Base-by-base conservation (phyloP, 768 basidiomycete species). In the Amanita inopinata region DNA sequence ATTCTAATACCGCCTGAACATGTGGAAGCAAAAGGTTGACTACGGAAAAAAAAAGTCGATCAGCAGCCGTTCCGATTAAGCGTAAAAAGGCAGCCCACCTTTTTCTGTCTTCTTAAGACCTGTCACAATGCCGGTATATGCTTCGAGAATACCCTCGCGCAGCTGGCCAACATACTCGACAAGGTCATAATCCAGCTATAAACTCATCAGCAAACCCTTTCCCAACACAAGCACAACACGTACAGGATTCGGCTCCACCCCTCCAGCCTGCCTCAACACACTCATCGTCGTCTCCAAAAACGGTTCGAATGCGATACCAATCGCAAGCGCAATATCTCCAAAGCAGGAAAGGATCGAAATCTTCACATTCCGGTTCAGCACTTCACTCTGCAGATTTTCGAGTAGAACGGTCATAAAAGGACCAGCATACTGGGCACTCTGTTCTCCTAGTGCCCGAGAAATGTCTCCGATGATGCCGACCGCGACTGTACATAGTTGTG, bases 401-500 rank as follows among this genome's bases (percentile, higher is more conserved):
- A 97, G 69, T 23, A 99, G 69, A 11, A 88, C 88, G 8, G 77
- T 83, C 87, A 99, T 96, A 69, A 99, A 93, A 2, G 80, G 70
- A 46, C 76, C 71, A 28, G 90, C 81, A 60, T 92, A 97, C 52
- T 84, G 81, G 1, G 76, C 74, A 45, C 83, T 83, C 55, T 80
- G 75, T 45, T 90, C 85, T 33, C 89, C 85, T 14, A 98, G 74
- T 1, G 92, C 93, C 42, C 94, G 86, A n/a, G 91, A 89, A 41
- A 98, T 80, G 53, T 99, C 96, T 5, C 92, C 91, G 43, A 97
- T 88, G 51, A 96, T 79, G 51, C 94, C 94, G 35, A 98, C 88
- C 11, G 92, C 91, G 42, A 97, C 90, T 5, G 83, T 92, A 67
- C 91, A 96, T 17, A 98, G 71, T 56, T 96, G 91, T 31, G 89